phyloP scores from a whole-genome alignment of 2,329 filamentous ascomycete species.

The Fusarium sp. region DNA sequence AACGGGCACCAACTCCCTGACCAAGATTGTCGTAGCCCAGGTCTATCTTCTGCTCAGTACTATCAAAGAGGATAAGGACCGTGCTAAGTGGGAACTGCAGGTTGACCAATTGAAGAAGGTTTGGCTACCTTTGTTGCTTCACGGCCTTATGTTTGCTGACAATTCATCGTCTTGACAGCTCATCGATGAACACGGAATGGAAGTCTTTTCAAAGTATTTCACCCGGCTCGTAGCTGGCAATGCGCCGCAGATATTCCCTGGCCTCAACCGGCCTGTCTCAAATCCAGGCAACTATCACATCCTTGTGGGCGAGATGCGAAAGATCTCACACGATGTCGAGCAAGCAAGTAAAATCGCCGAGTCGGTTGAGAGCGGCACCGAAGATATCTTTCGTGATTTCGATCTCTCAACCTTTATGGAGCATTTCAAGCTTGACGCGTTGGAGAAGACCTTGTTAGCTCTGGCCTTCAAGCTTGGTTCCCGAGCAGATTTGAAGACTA shows the following conservation, averaged over 20 bases:
- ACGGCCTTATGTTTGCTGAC: conserved; percentile 38
- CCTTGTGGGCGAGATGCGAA: conserved; percentile 86
- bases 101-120: conserved; percentile 94
- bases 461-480: conserved; percentile 89
- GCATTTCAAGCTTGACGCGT: conserved; percentile 92
- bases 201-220: conserved; percentile 97
- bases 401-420: conserved; percentile 96
- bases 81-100: conserved; percentile 92
- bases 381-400: conserved; percentile 95
- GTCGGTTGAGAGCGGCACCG: conserved; percentile 89
- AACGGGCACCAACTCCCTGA: conserved; percentile 77
- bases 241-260: conserved; percentile 91
- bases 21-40: conserved; percentile 95
- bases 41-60: conserved; percentile 94
- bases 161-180: conserved; percentile 69
- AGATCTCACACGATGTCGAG: conserved; percentile 83
- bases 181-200: conserved; percentile 98
- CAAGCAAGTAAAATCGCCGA: conserved; percentile 94
- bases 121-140: conserved; percentile 43
- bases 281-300: conserved; percentile 88
- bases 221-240: conserved; percentile 92
- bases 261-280: conserved; percentile 79
- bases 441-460: conserved; percentile 89
- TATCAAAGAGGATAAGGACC: conserved; percentile 93
- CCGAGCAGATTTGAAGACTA: conserved; percentile 86